A percentile compares a stretch with the other conserved stretches of the same genome.
These are phyloP conservation scores for Tylopilus vinaceipallidus DNA, from an alignment of 768 basidiomycete genomes.

Conservation along the genomic window DNA sequence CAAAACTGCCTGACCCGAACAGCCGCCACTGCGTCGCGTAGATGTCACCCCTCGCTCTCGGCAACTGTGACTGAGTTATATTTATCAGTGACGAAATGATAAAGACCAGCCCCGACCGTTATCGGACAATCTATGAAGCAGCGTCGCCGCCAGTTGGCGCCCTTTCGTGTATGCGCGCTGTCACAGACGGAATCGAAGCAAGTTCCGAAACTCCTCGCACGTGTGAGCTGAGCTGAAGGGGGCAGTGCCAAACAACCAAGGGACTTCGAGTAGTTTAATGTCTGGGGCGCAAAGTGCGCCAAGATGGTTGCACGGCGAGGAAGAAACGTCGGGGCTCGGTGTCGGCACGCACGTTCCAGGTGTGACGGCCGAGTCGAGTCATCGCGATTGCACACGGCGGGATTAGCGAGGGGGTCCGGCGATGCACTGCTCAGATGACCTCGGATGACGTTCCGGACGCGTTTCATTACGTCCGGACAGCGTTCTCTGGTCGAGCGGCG, in stretches of 20 bases:
- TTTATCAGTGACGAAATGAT: slow-evolving; percentile 1
- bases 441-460: too few relatives aligned
- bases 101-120: not conserved
- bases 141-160: not conserved
- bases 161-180: not conserved
- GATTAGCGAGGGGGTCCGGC: slow-evolving; percentile 1
- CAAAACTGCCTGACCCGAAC: not conserved
- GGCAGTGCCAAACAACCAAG: slow-evolving; percentile 14
- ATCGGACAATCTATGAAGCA: slow-evolving; percentile 15
- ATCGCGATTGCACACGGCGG: not conserved
- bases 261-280: not conserved
- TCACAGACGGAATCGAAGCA: slow-evolving; percentile 1
- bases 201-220: not conserved
- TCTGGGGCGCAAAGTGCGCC: not conserved
- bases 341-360: slow-evolving; percentile 2
- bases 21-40: not conserved
- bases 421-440: too few relatives aligned
- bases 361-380: not conserved
- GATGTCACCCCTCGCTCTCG: too few relatives aligned
- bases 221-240: slow-evolving; percentile 1
- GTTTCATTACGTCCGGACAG: slow-evolving; percentile 16
- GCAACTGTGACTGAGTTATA: too few relatives aligned
- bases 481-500: not conserved
- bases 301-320: not conserved
- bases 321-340: not conserved